These are phyloP conservation scores for Tillandsia leiboldiana DNA, from an alignment of 176 grass and related monocot genomes.

Conservation along the genomic window DNA sequence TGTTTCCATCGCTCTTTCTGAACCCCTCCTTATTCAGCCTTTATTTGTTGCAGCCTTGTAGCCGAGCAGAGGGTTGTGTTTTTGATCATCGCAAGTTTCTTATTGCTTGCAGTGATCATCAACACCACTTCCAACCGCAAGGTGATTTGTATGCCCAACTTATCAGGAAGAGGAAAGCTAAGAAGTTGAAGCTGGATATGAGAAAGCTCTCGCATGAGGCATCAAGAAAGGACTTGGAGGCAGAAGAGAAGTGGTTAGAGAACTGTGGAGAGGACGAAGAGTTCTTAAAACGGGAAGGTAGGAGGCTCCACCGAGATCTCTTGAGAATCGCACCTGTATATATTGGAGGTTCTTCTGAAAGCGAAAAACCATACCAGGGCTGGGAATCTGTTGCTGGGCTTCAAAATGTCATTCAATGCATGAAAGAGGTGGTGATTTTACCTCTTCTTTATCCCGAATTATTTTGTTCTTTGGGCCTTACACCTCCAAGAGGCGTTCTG, in stretches of 20 bases:
- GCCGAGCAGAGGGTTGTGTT: conserved; percentile 72
- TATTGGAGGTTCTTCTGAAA: conserved; percentile 80
- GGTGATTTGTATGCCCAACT: conserved; percentile 52
- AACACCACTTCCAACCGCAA: conserved; percentile 80
- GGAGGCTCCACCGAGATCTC: conserved; percentile 80
- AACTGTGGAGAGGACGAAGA: conserved; percentile 98
- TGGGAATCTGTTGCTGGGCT: conserved; percentile 99
- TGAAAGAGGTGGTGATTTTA: conserved; percentile 95
- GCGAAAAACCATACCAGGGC: conserved; percentile 41
- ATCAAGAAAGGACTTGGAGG: conserved; percentile 71
- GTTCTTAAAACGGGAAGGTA: conserved; percentile 91
- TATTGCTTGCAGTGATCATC: conserved; percentile 90
- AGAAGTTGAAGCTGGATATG: conserved; percentile 68
- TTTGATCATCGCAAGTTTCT: conserved; percentile 99
- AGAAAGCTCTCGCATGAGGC: conserved; percentile 73
- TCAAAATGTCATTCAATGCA: conserved; percentile 71
- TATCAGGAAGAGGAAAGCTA: conserved; percentile 71
- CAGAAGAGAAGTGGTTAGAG: conserved; percentile 97
- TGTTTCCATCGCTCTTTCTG: conserved; percentile 2
- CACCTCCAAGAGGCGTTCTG: conserved; percentile 90
- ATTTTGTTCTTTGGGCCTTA: conserved; percentile 63
- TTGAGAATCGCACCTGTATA: conserved; percentile 84
- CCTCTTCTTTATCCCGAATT: conserved; percentile 89
- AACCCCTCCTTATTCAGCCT: conserved; percentile 16
- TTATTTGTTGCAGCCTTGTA: conserved; percentile 64